Conservation (phyloP, 2,329 filamentous ascomycete species). For the Anthostomella pinea region DNA sequence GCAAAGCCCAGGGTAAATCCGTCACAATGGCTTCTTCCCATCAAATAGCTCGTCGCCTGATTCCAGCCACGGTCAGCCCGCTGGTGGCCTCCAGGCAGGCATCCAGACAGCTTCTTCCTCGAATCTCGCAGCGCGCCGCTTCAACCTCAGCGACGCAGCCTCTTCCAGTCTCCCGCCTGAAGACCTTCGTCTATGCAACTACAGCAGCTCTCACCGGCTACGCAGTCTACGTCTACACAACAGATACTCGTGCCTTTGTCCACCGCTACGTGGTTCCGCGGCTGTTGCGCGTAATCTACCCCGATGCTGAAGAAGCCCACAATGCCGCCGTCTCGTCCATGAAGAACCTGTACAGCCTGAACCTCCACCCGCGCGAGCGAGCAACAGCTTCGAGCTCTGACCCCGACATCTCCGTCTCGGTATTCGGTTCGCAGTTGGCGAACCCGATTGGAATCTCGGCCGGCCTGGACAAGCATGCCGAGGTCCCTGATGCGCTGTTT, state of each 20-base stretch:
- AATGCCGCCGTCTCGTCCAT: slow-evolving; percentile 70
- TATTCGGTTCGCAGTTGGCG: slow-evolving; percentile 73
- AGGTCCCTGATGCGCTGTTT: slow-evolving; percentile 81
- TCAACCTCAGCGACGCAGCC: slow-evolving; percentile 22
- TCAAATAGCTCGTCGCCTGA: slow-evolving; percentile 18
- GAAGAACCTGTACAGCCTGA: slow-evolving; percentile 69
- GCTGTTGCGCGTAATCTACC: slow-evolving; percentile 61
- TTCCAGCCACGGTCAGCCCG: slow-evolving; percentile 16
- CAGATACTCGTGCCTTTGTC: slow-evolving; percentile 69
- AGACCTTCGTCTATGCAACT: slow-evolving; percentile 39
- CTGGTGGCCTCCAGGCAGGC: slow-evolving; percentile 14
- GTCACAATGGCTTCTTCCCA: slow-evolving; percentile 26
- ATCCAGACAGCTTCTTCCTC: slow-evolving; percentile 15
- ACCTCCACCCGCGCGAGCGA: slow-evolving; percentile 82
- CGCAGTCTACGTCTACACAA: slow-evolving; percentile 64
- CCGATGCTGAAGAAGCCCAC: slow-evolving; percentile 90
- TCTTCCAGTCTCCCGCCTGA: slow-evolving; percentile 30
- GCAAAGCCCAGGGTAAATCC: slow-evolving; percentile 20
- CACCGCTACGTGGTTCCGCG: slow-evolving; percentile 68
- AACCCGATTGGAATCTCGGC: slow-evolving; percentile 96
- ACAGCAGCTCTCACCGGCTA: slow-evolving; percentile 41
- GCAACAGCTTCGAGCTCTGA: slow-evolving; percentile 33
- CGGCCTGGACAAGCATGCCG: slow-evolving; percentile 90
- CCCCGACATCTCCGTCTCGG: slow-evolving; percentile 41
- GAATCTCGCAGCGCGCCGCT: slow-evolving; percentile 16